Base-by-base conservation (phyloP, 345 rosid genomes). In the Dipteronia sinensis region DNA sequence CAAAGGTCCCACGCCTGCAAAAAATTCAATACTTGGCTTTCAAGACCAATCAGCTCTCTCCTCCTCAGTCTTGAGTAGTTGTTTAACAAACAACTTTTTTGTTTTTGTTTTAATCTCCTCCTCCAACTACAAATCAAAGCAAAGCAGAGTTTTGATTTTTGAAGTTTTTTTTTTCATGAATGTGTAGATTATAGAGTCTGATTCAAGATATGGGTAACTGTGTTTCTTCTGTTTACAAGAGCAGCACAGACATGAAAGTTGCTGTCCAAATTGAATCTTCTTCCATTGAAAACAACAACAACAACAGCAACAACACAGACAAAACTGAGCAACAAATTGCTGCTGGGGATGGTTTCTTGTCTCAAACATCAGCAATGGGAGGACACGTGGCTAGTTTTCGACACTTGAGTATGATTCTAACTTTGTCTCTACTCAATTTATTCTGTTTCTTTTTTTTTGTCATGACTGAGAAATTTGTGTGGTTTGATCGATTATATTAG, bases 21-120 rank as follows among this genome's bases (percentile, higher is more conserved):
- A 78, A 22, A 22, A 8, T 75, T 82, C 81, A 88, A 85, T 82
- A 81, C 88, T 90, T 88, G 67, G 83, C 92, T 86, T 88, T 90
- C 89, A 87, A 86, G 89, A 86, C 88, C 87, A 88, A 83, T 82
- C 89, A 81, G 77, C 81, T 80, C 56, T 34, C 38, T 31, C 82
- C 70, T 62, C 53, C 69, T 67, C 70, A 55, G 73, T 77, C 29
- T 76, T 69, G 56, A 75, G 85, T 63, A 75, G 85, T 79, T 84
- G 77, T 53, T 76, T 75, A 59, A 78, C 77, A 61, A 53, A 59
- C 64, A 59, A 20, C 64, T n/a, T 59, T 59, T 19, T 59, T 59
- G 38, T 34, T 34, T 34, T 4, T 34, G 38, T 34, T 34, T 34
- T 4, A 34, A 34, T 34, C 38, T 34, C 38, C 46, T 42, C 46